Base-by-base conservation (phyloP, 2,329 filamentous ascomycete genomes). In the Botrytis fragariae region DNA sequence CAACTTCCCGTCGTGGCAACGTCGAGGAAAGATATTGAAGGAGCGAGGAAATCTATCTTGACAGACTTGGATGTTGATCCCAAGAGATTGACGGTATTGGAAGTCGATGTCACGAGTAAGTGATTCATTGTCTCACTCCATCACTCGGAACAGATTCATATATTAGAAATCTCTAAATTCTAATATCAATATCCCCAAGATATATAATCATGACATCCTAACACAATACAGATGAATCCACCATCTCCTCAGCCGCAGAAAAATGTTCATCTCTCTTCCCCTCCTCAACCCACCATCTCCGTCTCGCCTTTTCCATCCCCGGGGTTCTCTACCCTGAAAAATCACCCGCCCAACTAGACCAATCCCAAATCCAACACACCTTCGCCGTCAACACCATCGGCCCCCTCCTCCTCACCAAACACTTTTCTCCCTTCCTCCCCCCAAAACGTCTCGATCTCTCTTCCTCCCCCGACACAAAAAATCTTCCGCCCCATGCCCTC, bases 251-350 rank as follows among this genome's bases (percentile, higher is more conserved):
- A 57, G 89, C 92, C 29, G 84, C 88, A 6, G 80, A 80, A 22
- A 78, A 78, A 64, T 89, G 89, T 42, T 83, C 83, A 35, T 79
- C 83, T 10, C 82, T 88, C 14, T 91, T 91, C 80, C 86, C 87
- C 0, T 76, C 79, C 18, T 79, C 80, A 20, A 82, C 81, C 14
- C 81, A 89, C 77, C 89, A 92, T 77, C 86, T 96, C 20, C 91
- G 90, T 74, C 86, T 95, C 61, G 88, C 88, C 3, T 88, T 94
- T 78, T 87, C 88, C 44, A 83, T 94, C 3, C 92, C 93, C 0
- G 93, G 93, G 0, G 85, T 95, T 54, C 86, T 96, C 18, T 86
- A 88, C 77, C 89, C 93, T 0, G 93, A 97, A 80, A 94, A 91
- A 81, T 88, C 89, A 1, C 91, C 90, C 0, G 77, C 82, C 0